Percentiles rank a stretch among this genome's conserved stretches.
Evolutionary conservation across 2,329 filamentous ascomycete genomes (phyloP).

Genomic region (Rhinocladiella mackenziei): DNA sequence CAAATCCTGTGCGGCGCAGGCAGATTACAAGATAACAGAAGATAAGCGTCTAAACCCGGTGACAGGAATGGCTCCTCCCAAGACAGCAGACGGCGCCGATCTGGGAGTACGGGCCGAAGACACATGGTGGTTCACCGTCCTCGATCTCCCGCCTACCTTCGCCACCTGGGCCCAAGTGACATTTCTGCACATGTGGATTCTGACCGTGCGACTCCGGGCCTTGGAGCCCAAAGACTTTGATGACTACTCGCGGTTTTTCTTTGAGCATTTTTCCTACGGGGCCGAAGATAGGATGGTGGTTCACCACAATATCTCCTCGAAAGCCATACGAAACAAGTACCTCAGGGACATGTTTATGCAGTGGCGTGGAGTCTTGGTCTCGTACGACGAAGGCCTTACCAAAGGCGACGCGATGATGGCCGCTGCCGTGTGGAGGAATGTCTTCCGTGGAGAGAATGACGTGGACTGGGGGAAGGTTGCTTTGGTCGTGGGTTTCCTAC

Average conservation of each 20-base stretch:
- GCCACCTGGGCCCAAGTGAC: conserved; percentile 94
- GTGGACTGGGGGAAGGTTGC: conserved; percentile 60
- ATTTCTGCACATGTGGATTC: conserved; percentile 91
- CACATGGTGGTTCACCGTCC: conserved; percentile 33
- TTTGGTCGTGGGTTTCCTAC: conserved; percentile 60
- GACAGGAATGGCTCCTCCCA: conserved; percentile 41
- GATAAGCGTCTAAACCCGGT: too few relatives aligned
- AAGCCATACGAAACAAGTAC: conserved; percentile 56
- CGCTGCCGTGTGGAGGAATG: conserved; percentile 84
- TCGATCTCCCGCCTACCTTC: conserved; percentile 71
- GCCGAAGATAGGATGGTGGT: conserved; percentile 67
- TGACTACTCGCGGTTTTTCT: conserved; percentile 81
- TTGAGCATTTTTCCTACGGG: conserved; percentile 76
- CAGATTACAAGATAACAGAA: too few relatives aligned
- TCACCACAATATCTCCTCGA: conserved; percentile 48
- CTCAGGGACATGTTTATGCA: conserved; percentile 87
- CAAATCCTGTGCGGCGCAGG: conserved; percentile 66
- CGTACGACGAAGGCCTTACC: conserved; percentile 49
- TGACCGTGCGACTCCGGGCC: conserved; percentile 77
- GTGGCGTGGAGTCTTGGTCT: conserved; percentile 81
- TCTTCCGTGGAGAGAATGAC: conserved; percentile 71
- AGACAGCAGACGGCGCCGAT: conserved; percentile 75
- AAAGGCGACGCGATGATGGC: conserved; percentile 47
- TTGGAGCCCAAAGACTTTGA: conserved; percentile 64
- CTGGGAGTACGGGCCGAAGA: conserved; percentile 58